Percentiles rank a stretch among this genome's conserved stretches.
Evolutionary conservation across 2,329 filamentous ascomycete species (phyloP).

Genomic region (Penicillium fuscoglaucum): DNA sequence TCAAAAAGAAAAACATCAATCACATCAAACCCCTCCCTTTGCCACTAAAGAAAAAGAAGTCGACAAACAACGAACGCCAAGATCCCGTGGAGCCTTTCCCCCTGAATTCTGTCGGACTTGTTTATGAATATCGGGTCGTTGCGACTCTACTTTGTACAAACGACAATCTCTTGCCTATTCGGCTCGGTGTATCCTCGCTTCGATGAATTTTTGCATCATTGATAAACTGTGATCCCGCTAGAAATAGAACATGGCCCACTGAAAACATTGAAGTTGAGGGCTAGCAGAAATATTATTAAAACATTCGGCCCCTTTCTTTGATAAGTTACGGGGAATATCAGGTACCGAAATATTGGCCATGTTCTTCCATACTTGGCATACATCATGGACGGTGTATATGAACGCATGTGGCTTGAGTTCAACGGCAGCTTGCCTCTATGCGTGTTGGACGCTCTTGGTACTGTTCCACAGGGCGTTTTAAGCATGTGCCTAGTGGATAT

Average conservation of each 20-base stretch:
- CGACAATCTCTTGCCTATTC: slow-evolving; percentile 8
- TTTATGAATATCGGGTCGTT: neutral
- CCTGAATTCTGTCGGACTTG: slow-evolving; percentile 5
- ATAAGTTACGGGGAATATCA: neutral
- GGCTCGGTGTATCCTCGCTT: slow-evolving; percentile 1
- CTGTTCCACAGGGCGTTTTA: slow-evolving; percentile 4
- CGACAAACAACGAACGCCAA: slow-evolving; percentile 2
- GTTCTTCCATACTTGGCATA: slow-evolving; percentile 1
- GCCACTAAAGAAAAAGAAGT: neutral
- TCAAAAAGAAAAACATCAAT: neutral
- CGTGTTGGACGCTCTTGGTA: neutral
- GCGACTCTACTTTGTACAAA: neutral
- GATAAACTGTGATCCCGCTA: neutral
- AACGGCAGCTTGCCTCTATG: neutral
- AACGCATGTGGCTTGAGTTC: neutral
- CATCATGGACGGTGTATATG: neutral
- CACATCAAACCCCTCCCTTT: neutral
- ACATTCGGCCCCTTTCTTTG: slow-evolving; percentile 1
- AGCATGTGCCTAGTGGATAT: slow-evolving; percentile 1
- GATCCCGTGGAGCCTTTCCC: slow-evolving; percentile 6
- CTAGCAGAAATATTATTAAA: neutral
- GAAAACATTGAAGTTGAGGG: neutral
- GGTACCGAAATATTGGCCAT: neutral
- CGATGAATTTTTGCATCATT: neutral
- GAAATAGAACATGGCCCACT: slow-evolving; percentile 3